Conservation (phyloP, 257 asterid species). For the Knoxia roxburghii region DNA sequence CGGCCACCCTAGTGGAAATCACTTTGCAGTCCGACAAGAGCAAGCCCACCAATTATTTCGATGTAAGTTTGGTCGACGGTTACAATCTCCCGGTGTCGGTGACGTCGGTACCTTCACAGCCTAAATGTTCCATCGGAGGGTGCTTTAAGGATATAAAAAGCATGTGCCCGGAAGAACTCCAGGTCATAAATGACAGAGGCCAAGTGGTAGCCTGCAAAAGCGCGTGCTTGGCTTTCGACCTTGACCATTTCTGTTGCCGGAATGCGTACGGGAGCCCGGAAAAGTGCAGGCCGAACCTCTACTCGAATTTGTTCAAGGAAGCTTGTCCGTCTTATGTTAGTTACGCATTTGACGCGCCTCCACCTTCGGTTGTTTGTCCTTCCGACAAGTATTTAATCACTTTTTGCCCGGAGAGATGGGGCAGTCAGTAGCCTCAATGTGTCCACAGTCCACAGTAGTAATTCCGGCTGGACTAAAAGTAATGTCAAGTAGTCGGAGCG, state of each 20-base stretch:
- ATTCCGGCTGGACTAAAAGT: no score
- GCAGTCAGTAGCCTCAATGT: background rate
- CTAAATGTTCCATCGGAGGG: slow-evolving; percentile 46
- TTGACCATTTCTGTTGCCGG: slow-evolving; percentile 68
- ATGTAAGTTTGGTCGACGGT: slow-evolving; percentile 80
- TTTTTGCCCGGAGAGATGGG: slow-evolving; percentile 73
- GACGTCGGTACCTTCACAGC: slow-evolving; percentile 11
- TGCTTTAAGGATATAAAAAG: slow-evolving; percentile 42
- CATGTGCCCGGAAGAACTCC: slow-evolving; percentile 52
- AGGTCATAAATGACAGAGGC: slow-evolving; percentile 34
- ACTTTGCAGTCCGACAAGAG: slow-evolving; percentile 39
- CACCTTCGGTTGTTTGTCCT: slow-evolving; percentile 53
- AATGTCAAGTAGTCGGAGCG: no score
- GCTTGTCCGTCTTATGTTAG: slow-evolving; percentile 68
- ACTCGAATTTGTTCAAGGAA: slow-evolving; percentile 60
- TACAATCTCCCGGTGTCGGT: slow-evolving; percentile 72
- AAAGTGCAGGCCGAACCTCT: slow-evolving; percentile 54
- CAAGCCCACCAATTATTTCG: slow-evolving; percentile 57
- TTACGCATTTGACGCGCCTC: slow-evolving; percentile 60
- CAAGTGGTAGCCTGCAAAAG: slow-evolving; percentile 80
- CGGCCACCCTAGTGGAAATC: slow-evolving; percentile 62
- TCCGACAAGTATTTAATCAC: slow-evolving; percentile 49
- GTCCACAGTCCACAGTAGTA: no score
- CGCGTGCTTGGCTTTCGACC: slow-evolving; percentile 70
- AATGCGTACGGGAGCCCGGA: slow-evolving; percentile 55